Evolutionary conservation across 805 yeast species (phyloP).

Genomic region (Ogataea glucozyma): DNA sequence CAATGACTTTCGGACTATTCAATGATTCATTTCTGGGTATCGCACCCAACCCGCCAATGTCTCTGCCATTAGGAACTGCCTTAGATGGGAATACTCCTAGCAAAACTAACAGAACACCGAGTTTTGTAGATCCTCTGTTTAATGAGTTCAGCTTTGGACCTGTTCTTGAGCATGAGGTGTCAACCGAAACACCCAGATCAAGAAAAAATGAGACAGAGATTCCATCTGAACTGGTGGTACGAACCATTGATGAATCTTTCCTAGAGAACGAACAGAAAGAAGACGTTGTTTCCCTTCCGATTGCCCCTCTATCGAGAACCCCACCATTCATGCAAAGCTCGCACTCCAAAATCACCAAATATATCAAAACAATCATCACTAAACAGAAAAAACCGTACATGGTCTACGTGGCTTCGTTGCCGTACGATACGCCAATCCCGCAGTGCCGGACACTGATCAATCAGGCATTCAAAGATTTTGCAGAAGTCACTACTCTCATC

Average conservation of each 20-base stretch:
- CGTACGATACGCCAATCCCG: slow-evolving; percentile 29
- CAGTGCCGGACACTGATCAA: slow-evolving; percentile 27
- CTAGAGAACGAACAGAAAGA: not conserved
- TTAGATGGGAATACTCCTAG: too few species aligned
- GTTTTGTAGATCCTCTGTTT: slow-evolving; percentile 21
- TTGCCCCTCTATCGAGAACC: not conserved
- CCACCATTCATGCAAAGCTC: slow-evolving; percentile 8
- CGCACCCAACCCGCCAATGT: slow-evolving; percentile 3
- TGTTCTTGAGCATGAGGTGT: too few species aligned
- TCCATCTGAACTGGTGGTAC: slow-evolving; percentile 6
- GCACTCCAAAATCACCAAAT: slow-evolving; percentile 21
- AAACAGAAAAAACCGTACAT: slow-evolving; percentile 29
- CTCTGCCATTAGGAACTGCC: not conserved
- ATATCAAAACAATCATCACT: slow-evolving; percentile 30
- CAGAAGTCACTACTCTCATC: slow-evolving; percentile 25
- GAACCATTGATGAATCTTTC: slow-evolving; percentile 7
- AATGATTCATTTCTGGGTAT: slow-evolving; percentile 6
- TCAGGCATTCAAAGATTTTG: slow-evolving; percentile 30
- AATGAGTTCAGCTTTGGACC: slow-evolving; percentile 22
- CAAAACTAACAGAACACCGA: slow-evolving; percentile 3
- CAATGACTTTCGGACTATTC: slow-evolving; percentile 23
- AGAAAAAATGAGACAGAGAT: too few species aligned
- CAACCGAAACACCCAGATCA: too few species aligned
- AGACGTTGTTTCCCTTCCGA: slow-evolving; percentile 12
- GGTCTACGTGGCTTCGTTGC: slow-evolving; percentile 32